Conservation (phyloP, 2,329 filamentous ascomycete species). For the Calonectria hawksworthii region DNA sequence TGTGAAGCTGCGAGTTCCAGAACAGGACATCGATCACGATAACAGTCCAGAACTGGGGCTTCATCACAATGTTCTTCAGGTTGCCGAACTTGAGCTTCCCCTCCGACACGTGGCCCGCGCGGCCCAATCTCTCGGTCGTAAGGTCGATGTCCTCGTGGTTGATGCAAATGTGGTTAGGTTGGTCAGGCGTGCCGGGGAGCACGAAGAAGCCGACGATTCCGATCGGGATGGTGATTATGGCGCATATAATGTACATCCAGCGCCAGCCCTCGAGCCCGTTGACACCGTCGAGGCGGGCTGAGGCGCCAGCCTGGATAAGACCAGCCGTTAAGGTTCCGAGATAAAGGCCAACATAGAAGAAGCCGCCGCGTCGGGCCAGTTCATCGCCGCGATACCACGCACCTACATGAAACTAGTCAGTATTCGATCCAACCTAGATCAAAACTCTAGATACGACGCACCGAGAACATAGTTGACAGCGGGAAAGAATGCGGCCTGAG, state of each 20-base stretch:
- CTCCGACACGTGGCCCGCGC: constrained; percentile 56
- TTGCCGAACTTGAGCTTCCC: constrained; percentile 51
- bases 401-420: constrained; percentile 44
- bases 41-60: constrained; percentile 65
- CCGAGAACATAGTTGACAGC: constrained; percentile 55
- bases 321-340: constrained; percentile 67
- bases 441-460: neutral
- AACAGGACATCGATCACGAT: constrained; percentile 67
- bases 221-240: constrained; percentile 68
- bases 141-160: constrained; percentile 61
- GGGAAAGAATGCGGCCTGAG: constrained; percentile 53
- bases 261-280: constrained; percentile 63
- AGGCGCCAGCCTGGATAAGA: constrained; percentile 61
- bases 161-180: constrained; percentile 62
- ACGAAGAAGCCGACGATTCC: constrained; percentile 65
- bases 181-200: constrained; percentile 61
- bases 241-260: constrained; percentile 71
- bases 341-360: constrained; percentile 65
- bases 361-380: constrained; percentile 61
- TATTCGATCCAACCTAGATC: neutral
- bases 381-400: constrained; percentile 66
- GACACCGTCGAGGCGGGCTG: constrained; percentile 57
- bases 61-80: constrained; percentile 52
- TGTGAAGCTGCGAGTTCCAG: constrained; percentile 66
- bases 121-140: constrained; percentile 59